Evolutionary conservation across 1,284 basidiomycete genomes (phyloP).

Genomic region (Marasmius sp.): DNA sequence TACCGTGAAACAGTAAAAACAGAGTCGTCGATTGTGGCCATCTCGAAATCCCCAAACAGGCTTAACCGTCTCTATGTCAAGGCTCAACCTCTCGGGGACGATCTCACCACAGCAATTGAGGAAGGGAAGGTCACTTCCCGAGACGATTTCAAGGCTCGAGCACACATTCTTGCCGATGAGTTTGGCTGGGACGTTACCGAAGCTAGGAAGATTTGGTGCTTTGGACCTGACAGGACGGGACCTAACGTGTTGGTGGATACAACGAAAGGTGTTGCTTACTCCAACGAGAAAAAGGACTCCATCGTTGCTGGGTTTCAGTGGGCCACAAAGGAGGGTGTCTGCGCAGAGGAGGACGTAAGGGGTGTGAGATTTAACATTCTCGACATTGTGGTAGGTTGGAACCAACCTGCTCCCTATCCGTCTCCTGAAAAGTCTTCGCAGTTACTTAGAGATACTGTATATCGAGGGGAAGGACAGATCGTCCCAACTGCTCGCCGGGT

Average conservation of each 20-base stretch:
- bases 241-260: slow-evolving; percentile 97
- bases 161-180: slow-evolving; percentile 95
- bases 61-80: slow-evolving; percentile 98
- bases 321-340: slow-evolving; percentile 98
- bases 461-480: slow-evolving; percentile 98
- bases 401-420: slow-evolving; percentile 2
- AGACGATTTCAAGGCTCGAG: slow-evolving; percentile 98
- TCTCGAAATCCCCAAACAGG: slow-evolving; percentile 99
- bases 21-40: slow-evolving; percentile 93
- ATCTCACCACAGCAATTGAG: slow-evolving; percentile 94
- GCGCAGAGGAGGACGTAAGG: slow-evolving; percentile 98
- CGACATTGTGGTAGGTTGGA: slow-evolving; percentile 83
- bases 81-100: slow-evolving; percentile 92
- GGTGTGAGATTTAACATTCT: slow-evolving; percentile 95
- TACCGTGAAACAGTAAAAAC: slow-evolving; percentile 98
- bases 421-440: slow-evolving; percentile 30
- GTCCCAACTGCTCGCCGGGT: slow-evolving; percentile 97
- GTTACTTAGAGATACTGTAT: slow-evolving; percentile 98
- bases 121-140: slow-evolving; percentile 83
- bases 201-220: slow-evolving; percentile 99
- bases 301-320: slow-evolving; percentile 99
- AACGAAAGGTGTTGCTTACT: slow-evolving; percentile 98
- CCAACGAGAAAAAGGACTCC: slow-evolving; percentile 99
- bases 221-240: slow-evolving; percentile 98
- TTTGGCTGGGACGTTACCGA: slow-evolving; percentile 99